phyloP scores from a whole-genome alignment of 768 basidiomycete species.

The Lactarius trivialis region DNA sequence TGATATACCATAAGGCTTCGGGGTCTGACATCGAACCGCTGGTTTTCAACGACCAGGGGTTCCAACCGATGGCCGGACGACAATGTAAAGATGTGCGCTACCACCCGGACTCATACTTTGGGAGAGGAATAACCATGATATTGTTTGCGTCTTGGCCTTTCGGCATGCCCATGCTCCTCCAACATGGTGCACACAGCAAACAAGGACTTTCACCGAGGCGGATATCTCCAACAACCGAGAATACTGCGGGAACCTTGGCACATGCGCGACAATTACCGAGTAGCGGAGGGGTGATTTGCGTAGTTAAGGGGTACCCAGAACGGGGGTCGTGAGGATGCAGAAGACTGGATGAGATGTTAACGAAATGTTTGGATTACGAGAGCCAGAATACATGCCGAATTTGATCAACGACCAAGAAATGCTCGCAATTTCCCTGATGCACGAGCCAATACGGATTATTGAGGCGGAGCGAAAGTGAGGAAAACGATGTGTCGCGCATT shows the following conservation, averaged over 20 bases:
- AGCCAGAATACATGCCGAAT: conserved; percentile 46
- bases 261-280: conserved; percentile 65
- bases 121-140: conserved; percentile 49
- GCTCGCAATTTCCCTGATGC: conserved; percentile 78
- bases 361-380: background rate
- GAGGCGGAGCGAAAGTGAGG: conserved; percentile 51
- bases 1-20: background rate
- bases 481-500: conserved; percentile 45
- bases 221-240: conserved; percentile 62
- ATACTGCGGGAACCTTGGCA: conserved; percentile 59
- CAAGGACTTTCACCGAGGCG: conserved; percentile 76
- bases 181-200: conserved; percentile 65
- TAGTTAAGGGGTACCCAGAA: conserved; percentile 58
- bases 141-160: conserved; percentile 32
- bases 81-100: background rate
- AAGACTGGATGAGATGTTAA: conserved; percentile 36
- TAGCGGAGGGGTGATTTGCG: conserved; percentile 56
- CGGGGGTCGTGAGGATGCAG: conserved; percentile 52
- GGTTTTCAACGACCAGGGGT: background rate
- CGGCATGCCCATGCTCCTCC: conserved; percentile 60
- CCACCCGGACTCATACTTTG: conserved; percentile 39
- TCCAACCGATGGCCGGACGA: background rate
- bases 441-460: conserved; percentile 79
- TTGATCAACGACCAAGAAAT: conserved; percentile 66
- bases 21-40: too few relatives aligned